Conservation (phyloP, 768 basidiomycete species). For the Agrocybe praecox region DNA sequence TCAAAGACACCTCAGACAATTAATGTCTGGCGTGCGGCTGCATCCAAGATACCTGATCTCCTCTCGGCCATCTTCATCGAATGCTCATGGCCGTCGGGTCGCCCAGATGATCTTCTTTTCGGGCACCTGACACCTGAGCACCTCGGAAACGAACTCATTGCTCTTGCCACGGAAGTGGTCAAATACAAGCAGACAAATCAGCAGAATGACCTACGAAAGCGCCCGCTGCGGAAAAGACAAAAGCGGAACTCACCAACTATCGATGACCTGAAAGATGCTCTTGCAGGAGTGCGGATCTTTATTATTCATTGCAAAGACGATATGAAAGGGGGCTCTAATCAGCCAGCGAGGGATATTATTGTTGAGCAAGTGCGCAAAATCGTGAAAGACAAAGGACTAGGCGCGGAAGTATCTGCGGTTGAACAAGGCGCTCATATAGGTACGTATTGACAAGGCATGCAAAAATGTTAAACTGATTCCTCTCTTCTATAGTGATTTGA, state of each 20-base stretch:
- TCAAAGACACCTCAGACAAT: conserved; percentile 60
- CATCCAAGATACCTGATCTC: conserved; percentile 67
- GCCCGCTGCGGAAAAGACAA: conserved; percentile 40
- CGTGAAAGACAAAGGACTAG: conserved; percentile 63
- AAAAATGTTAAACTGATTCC: background rate
- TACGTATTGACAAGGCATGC: conserved; percentile 41
- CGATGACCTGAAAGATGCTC: conserved; percentile 50
- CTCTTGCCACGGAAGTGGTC: conserved; percentile 70
- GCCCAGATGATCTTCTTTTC: conserved; percentile 68
- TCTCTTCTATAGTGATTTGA: conserved; percentile 18
- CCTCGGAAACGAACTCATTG: conserved; percentile 71
- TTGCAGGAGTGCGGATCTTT: conserved; percentile 69
- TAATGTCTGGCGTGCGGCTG: conserved; percentile 82
- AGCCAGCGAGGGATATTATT: conserved; percentile 67
- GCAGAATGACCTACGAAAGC: conserved; percentile 21
- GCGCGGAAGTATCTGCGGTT: conserved; percentile 68
- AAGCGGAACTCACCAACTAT: conserved; percentile 38
- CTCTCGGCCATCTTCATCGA: conserved; percentile 91
- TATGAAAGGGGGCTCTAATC: conserved; percentile 46
- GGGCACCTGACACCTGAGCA: conserved; percentile 89
- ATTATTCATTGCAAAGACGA: conserved; percentile 90
- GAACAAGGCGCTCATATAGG: conserved; percentile 84
- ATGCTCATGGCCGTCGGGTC: conserved; percentile 83
- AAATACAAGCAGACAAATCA: conserved; percentile 34
- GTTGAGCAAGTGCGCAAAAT: conserved; percentile 69